Base-by-base conservation (phyloP, 2,329 filamentous ascomycete species). In the Fusarium anguioides region DNA sequence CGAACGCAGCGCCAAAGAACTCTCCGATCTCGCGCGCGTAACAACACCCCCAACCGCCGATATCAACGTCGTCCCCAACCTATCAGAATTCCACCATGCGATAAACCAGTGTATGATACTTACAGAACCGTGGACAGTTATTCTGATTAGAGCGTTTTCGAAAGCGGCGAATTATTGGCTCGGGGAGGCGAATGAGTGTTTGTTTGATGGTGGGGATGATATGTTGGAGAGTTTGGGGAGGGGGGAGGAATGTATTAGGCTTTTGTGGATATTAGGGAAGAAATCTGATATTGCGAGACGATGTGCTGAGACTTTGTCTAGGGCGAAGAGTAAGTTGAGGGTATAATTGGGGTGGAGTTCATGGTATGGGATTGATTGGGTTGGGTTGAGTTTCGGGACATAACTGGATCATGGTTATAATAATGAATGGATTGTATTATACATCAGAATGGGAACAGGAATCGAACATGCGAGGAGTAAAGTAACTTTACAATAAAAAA, bases 41-140 rank as follows among this genome's bases (percentile, higher is more conserved):
- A 81, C 81, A 0, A 80, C 81, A 21, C 79, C 78, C 0, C 39
- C 24, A 31, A 27, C n/a, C 17, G 8, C 33, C 23, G 17, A 23
- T 1, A 61, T 51, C 21, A 46, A 23, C 2, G 45, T 49, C 1
- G 45, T 46, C 2, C 58, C 52, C 3, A 31, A 33, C 24, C 73
- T 80, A 18, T 70, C 74, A 21, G 80, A 82, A 15, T 84, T 85
- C 44, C 85, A 87, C 65, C 82, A 82, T 53, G 83, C 84, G 0
- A 76, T 86, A 4, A 84, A 81, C 35, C 80, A 86, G 60, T 84
- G 82, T 2, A 82, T 85, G 3, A 76, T 88, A 6, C 69, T 88
- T 29, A 87, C 85, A 0, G 86, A 88, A 58, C 86, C 86, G 3
- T 88, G 86, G 86, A 87, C 85, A 0, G 80, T 82, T 4, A 80